Evolutionary conservation across 192 early-diverging fungal genomes (phyloP), one percentile per base, ranked within the genome.

Genomic region (Backusella morwellensis): DNA sequence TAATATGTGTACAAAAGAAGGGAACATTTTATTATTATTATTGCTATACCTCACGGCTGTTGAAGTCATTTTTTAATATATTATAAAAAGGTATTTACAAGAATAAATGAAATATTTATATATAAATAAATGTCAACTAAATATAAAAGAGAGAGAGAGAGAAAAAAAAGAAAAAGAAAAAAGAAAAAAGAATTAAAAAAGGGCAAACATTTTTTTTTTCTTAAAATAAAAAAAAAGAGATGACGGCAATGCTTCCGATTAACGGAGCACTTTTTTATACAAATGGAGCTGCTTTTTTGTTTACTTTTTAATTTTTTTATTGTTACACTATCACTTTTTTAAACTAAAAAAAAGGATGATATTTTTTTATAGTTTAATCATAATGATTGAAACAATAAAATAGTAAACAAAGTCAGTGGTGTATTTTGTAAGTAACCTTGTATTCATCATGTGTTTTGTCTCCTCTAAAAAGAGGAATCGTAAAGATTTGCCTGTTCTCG

Each of bases 41-140:
- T 44, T 44, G 32, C 35, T 83, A 63, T 83, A 85, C 86, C 84
- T 87, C 40, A 82, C 81, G 35, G 75, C 77, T 70, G 68, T 75
- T 68, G 73, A 79, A 68, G 78, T 77, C 75, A 82, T 75, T 78
- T 17, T 42, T 44, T 32, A 44, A 70, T 56, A 56, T 15, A 66
- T 35, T 41, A 26, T 19, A 59, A 2, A 67, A 66, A 72, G 47
- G 15, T 35, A 44, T 78, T 36, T 40, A 50, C 44, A 67, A 42
- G 77, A 11, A 26, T 50, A 50, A 63, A 23, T 63, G 26, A 63
- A 29, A 63, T 29, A 29, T 29, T 63, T 63, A 63, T 63, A 23
- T 70, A 72, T 72, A 78, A 54, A 59, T 63, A 68, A 59, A 56
- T 42, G 32, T 35, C 67, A 68, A 68, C 35, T 72, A 38, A 74